Conservation (phyloP, 2,329 filamentous ascomycete species). For the Trichothecium roseum region DNA sequence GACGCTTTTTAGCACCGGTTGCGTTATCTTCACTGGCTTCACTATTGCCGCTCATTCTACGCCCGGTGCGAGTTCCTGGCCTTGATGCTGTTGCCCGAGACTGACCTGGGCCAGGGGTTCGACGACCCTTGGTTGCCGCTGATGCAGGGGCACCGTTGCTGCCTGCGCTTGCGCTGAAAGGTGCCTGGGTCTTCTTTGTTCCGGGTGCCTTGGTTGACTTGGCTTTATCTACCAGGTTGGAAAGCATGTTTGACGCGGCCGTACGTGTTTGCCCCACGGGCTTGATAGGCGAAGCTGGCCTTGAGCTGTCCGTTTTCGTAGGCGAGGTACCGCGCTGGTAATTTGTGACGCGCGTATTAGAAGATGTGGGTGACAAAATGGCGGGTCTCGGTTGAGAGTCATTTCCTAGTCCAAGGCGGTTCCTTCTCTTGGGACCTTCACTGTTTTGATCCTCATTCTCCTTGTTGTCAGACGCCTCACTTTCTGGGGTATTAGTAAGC, state of each 20-base stretch:
- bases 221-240: conserved; percentile 50
- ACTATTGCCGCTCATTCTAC: conserved; percentile 48
- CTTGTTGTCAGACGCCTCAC: conserved; percentile 60
- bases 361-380: conserved; percentile 72
- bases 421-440: conserved; percentile 62
- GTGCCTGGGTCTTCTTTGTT: conserved; percentile 33
- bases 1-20: conserved; percentile 48
- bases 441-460: conserved; percentile 55
- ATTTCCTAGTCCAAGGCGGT: conserved; percentile 33
- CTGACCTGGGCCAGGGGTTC: conserved; percentile 21
- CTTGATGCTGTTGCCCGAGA: conserved; percentile 23
- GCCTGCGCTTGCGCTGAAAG: conserved; percentile 32
- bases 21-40: conserved; percentile 55
- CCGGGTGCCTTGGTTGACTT: conserved; percentile 42
- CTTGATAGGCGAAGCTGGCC: conserved; percentile 55
- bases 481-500: conserved; percentile 23
- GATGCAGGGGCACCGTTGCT: conserved; percentile 22
- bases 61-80: conserved; percentile 34
- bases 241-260: conserved; percentile 34
- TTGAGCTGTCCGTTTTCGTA: conserved; percentile 45
- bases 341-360: conserved; percentile 57
- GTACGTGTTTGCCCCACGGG: conserved; percentile 27
- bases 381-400: conserved; percentile 29
- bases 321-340: conserved; percentile 41
- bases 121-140: conserved; percentile 20